Base-by-base conservation (phyloP, 2,329 filamentous ascomycete genomes). In the Thelonectria discophora region DNA sequence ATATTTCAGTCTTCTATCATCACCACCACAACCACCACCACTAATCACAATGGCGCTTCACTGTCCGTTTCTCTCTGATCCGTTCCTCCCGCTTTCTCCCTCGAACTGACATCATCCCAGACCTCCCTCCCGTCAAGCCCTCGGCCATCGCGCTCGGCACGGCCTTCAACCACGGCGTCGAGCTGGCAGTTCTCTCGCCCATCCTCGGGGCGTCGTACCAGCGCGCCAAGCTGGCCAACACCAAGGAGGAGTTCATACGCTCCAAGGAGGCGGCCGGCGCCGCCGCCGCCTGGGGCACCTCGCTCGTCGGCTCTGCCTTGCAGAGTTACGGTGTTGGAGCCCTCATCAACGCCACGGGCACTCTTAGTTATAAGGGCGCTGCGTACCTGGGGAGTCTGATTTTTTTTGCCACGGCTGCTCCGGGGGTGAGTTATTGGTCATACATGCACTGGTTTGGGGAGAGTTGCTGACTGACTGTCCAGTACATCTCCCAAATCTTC, bases 91-190 rank as follows among this genome's bases (percentile, higher is more conserved):
- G 5, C 64, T 60, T 51, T 17, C 30, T 17, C 13, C n/a, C 17
- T 30, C 43, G 21, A 4, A 20, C 37, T 20, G 37, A 12, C 50
- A 55, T 53, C n/a, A 34, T 37, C 54, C 21, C 61, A 87, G 84
- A 87, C 75, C 82, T 88, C 34, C 86, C 86, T 67, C 77, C 94
- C 71, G 95, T 99, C 76, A 98, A 97, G 90, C 95, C 95, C 72
- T 97, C 94, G 76, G 94, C 95, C 75, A 97, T 99, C 76, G 95
- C 94, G 75, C 88, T 98, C 75, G 95, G 95, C 81, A 95, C 94
- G 66, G 82, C 93, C 79, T 99, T 97, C 89, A 97, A 91, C 86
- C 94, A 99, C 82, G 89, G 90, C 73, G 86, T 93, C 74, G 95
- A 95, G 75, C 89, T 95, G 67, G 94, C 92, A 66, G 88, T 98